Conservation (phyloP, 208 protist genomes). For the Balamuthia mandrillaris region DNA sequence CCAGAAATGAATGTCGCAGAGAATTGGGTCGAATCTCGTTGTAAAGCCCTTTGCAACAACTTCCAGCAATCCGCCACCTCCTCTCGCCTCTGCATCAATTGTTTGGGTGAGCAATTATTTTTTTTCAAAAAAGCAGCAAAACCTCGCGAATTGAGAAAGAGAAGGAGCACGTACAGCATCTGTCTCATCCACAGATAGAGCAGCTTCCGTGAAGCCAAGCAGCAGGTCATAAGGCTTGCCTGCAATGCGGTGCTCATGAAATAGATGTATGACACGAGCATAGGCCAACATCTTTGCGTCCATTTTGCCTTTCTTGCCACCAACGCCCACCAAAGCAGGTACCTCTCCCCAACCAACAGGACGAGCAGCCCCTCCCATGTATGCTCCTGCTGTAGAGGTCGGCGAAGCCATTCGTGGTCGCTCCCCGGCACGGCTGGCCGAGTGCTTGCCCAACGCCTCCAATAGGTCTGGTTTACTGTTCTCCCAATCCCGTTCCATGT, state of each 20-base stretch:
- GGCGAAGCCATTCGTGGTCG: not conserved
- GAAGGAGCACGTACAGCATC: not conserved
- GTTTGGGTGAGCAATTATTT: too few species aligned
- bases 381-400: not conserved
- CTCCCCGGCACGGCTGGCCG: not conserved
- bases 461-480: not conserved
- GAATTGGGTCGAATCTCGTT: not conserved
- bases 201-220: not conserved
- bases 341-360: not conserved
- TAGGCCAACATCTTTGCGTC: not conserved
- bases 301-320: not conserved
- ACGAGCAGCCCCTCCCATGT: not conserved
- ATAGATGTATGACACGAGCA: not conserved
- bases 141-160: too few species aligned
- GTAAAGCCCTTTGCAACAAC: not conserved
- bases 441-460: not conserved
- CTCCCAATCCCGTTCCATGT: not conserved
- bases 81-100: not conserved
- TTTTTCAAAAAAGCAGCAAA: too few species aligned
- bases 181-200: not conserved
- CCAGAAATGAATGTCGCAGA: not conserved
- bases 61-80: constrained; percentile 1
- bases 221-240: not conserved
- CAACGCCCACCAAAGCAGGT: not conserved
- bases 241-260: not conserved